Evolutionary conservation across 345 rosid species (phyloP).

Genomic region (Bretschneidera sinensis): DNA sequence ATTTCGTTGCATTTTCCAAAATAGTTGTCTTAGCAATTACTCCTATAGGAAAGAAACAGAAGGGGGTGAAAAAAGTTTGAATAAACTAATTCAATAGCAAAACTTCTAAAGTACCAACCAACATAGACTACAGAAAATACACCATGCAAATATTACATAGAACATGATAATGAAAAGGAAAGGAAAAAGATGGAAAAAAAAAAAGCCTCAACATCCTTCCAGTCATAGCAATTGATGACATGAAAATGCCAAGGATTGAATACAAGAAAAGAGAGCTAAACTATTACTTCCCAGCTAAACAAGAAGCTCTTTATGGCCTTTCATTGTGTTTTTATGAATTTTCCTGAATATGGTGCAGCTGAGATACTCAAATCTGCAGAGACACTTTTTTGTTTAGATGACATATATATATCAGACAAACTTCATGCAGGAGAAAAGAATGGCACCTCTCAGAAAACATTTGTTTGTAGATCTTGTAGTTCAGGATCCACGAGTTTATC

Average conservation of each 20-base stretch:
- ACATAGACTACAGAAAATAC: neutral
- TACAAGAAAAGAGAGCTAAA: neutral
- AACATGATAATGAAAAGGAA: no score
- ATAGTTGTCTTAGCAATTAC: neutral
- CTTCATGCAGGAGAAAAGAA: neutral
- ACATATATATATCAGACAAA: neutral
- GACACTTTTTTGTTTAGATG: neutral
- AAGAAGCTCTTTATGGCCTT: neutral
- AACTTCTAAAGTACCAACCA: neutral
- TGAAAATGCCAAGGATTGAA: neutral
- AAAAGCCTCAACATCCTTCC: no score
- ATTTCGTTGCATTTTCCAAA: no score
- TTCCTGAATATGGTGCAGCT: neutral
- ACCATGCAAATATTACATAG: neutral
- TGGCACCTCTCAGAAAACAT: conserved; percentile 48
- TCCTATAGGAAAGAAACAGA: no score
- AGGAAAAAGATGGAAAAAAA: no score
- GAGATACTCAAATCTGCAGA: neutral
- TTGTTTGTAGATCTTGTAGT: conserved; percentile 64
- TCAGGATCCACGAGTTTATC: conserved; percentile 50
- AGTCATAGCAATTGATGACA: neutral
- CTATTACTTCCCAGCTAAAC: neutral
- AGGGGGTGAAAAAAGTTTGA: no score
- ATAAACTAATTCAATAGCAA: neutral
- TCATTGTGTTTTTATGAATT: neutral